Base-by-base conservation (phyloP, 768 basidiomycete genomes). In the Pulveroboletus sp. region DNA sequence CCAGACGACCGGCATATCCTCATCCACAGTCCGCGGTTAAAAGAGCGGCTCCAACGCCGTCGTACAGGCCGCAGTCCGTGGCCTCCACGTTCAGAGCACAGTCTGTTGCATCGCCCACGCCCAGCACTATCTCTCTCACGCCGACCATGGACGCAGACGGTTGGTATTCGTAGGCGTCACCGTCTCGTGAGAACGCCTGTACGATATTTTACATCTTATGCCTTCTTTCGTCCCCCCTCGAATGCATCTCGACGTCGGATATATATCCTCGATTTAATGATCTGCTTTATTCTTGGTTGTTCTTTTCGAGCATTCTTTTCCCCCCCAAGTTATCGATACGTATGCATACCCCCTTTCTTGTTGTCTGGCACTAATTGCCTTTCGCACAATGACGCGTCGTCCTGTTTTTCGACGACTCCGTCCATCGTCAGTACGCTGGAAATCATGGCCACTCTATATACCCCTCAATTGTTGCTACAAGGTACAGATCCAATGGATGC, bases 101-200 rank as follows among this genome's bases (percentile, higher is more conserved):
- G 12, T 68, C 71, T 35, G 63, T 71, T 17, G 75, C 82, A 13
- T 92, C 89, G 2, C 90, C 90, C 8, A 83, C 89, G 23, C 83
- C 81, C 22, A 92, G 90, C 60, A 79, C 73, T 2, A 82, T 85
- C n/a, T 88, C 86, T 19, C 73, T 79, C 24, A 76, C 82, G 9
- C 86, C 85, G 7, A 89, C 86, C 1, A 72, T 80, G 50, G 80
- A 80, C 35, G 74, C 81, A 2, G 84, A 92, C 40, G 90, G 89
- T 30, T 93, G 89, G 90, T 92, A 82, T 79, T 71, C 73, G 58
- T 88, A 65, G 37, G 13, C 14, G 35, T 42, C n/a, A n/a, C 19
- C 23, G 13, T 34, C 43, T 20, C 17, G 34, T 36, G 39, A 37
- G 43, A n/a, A 27, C n/a, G 16, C 13, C 17, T 55, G 51, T 56